Evolutionary conservation across 192 early-diverging fungal genomes (phyloP).

Genomic region (Coemansia sp.): DNA sequence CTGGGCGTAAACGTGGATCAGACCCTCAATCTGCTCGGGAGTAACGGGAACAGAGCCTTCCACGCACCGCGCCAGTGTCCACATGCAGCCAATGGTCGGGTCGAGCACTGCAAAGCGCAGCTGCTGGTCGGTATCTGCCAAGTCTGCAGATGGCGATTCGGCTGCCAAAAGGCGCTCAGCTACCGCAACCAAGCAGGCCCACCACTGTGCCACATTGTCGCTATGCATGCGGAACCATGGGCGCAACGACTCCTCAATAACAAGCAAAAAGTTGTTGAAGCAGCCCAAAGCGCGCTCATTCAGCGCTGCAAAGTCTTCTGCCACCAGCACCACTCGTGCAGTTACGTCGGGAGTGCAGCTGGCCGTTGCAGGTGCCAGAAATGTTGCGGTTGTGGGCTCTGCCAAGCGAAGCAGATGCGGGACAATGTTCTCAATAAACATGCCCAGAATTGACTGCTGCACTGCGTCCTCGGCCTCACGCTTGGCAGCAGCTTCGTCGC

Average conservation of each 20-base stretch:
- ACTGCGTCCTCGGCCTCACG: slow-evolving; percentile 50
- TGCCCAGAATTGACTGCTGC: slow-evolving; percentile 47
- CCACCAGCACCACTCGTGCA: slow-evolving; percentile 50
- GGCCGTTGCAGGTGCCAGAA: slow-evolving; percentile 20
- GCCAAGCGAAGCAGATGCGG: slow-evolving; percentile 36
- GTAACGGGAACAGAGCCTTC: slow-evolving; percentile 56
- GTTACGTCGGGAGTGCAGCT: slow-evolving; percentile 11
- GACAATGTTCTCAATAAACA: slow-evolving; percentile 40
- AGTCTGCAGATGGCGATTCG: slow-evolving; percentile 50
- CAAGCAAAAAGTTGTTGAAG: slow-evolving; percentile 73
- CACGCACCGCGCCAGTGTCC: slow-evolving; percentile 70
- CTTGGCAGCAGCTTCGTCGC: slow-evolving; percentile 44
- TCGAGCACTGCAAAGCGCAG: slow-evolving; percentile 61
- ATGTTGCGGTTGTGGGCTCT: slow-evolving; percentile 37
- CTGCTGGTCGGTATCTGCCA: slow-evolving; percentile 53
- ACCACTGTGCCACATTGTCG: slow-evolving; percentile 40
- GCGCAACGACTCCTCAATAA: slow-evolving; percentile 65
- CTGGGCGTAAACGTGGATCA: slow-evolving; percentile 40
- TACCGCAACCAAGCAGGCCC: slow-evolving; percentile 61
- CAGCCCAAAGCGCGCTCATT: slow-evolving; percentile 69
- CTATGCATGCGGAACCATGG: slow-evolving; percentile 60
- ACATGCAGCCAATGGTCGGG: slow-evolving; percentile 68
- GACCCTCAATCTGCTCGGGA: slow-evolving; percentile 47
- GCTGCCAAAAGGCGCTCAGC: slow-evolving; percentile 55
- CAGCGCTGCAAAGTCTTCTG: slow-evolving; percentile 57